These are phyloP conservation scores for Ceratobasidium sp. DNA, from an alignment of 1,284 basidiomycete species.

Conservation along the genomic window DNA sequence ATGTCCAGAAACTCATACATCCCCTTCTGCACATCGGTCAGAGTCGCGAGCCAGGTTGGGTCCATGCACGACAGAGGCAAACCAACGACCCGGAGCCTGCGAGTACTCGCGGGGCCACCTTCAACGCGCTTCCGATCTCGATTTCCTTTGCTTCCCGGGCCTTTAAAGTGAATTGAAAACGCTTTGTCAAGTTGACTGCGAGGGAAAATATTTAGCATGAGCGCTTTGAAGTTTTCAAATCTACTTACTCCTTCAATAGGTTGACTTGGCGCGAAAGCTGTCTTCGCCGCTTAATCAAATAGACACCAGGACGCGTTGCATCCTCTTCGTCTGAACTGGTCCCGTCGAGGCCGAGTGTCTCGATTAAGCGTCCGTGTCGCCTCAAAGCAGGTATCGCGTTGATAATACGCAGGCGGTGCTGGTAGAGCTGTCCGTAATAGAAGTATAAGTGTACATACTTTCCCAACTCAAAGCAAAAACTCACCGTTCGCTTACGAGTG, in stretches of 20 bases:
- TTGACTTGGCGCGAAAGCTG: neutral
- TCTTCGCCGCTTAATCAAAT: neutral
- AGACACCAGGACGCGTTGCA: neutral
- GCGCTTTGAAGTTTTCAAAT: too few species aligned
- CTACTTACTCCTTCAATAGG: neutral
- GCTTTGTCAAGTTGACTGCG: neutral
- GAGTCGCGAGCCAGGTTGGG: neutral
- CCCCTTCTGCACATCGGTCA: slow-evolving; percentile 5
- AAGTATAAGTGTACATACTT: too few species aligned
- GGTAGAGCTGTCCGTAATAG: neutral
- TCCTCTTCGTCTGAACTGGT: slow-evolving; percentile 14
- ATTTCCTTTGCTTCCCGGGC: slow-evolving; percentile 2
- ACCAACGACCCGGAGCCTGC: neutral
- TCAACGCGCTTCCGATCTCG: neutral
- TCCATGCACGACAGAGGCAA: slow-evolving; percentile 15
- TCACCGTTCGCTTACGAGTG: slow-evolving; percentile 15
- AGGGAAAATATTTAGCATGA: too few species aligned
- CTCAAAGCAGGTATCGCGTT: neutral
- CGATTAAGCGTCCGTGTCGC: neutral
- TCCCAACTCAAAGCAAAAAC: too few species aligned
- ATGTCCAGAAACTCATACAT: neutral
- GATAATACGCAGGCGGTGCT: slow-evolving; percentile 3
- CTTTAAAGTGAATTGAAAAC: neutral
- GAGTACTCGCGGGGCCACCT: neutral
- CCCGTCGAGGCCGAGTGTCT: slow-evolving; percentile 1